A percentile compares a stretch with the other conserved stretches of the same genome.
Evolutionary conservation across 345 rosid species (phyloP).

Genomic region (Hirschfeldia incana): DNA sequence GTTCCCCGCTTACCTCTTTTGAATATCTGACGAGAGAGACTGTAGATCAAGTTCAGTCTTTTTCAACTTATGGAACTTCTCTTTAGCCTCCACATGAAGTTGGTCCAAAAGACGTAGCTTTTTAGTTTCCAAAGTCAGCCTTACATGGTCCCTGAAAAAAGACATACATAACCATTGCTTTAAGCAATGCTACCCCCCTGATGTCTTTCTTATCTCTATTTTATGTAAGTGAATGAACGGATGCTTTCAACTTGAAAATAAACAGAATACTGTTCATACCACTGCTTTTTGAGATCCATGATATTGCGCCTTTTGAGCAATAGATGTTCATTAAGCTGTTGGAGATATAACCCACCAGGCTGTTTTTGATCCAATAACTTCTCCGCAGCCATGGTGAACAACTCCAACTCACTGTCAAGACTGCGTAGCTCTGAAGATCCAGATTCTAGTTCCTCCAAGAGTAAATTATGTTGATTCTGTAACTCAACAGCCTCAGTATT

Average conservation of each 20-base stretch:
- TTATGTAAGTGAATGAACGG: not conserved
- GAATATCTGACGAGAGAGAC: conserved; percentile 55
- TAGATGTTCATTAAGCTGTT: conserved; percentile 52
- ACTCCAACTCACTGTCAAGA: conserved; percentile 58
- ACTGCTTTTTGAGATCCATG: conserved; percentile 47
- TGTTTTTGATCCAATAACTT: conserved; percentile 53
- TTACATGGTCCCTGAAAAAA: conserved; percentile 54
- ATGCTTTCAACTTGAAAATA: conserved; percentile 10
- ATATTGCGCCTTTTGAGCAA: conserved; percentile 45
- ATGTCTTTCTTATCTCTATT: no score
- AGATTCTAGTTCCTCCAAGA: conserved; percentile 43
- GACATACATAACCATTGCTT: not conserved
- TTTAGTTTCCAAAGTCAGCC: conserved; percentile 55
- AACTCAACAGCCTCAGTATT: conserved; percentile 36
- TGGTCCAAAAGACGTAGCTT: conserved; percentile 59
- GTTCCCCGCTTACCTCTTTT: conserved; percentile 49
- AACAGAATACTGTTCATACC: conserved; percentile 46
- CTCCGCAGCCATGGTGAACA: conserved; percentile 55
- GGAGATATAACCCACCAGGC: conserved; percentile 49
- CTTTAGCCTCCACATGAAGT: conserved; percentile 51
- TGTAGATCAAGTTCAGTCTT: conserved; percentile 54
- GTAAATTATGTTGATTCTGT: conserved; percentile 40
- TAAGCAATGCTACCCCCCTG: no score
- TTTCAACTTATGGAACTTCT: conserved; percentile 57
- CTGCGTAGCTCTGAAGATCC: conserved; percentile 44